Conservation (phyloP, 352 stramenopile species). For the Pythium folliculosum region DNA sequence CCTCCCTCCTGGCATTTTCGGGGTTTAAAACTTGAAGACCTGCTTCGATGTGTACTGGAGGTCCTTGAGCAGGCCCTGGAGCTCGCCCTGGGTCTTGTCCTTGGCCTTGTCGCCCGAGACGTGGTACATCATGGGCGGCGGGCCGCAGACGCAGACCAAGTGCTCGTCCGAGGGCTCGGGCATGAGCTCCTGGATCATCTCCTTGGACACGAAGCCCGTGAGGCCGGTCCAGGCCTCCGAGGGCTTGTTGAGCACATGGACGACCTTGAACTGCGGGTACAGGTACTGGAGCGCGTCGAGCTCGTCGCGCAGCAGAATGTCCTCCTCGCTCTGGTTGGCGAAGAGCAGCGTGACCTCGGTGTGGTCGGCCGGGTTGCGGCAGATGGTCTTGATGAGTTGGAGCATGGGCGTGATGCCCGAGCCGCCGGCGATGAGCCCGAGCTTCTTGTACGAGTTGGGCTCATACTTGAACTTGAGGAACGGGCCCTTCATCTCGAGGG, state of each 20-base stretch:
- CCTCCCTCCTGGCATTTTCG: too few species aligned
- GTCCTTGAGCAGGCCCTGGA: slow-evolving; percentile 76
- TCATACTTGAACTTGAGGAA: slow-evolving; percentile 87
- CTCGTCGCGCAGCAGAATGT: slow-evolving; percentile 85
- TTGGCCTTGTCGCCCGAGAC: slow-evolving; percentile 79
- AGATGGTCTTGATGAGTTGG: slow-evolving; percentile 82
- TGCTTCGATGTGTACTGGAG: slow-evolving; percentile 53
- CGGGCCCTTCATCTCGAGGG: slow-evolving; percentile 85
- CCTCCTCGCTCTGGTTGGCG: slow-evolving; percentile 76
- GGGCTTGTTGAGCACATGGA: slow-evolving; percentile 54
- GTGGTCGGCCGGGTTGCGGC: slow-evolving; percentile 77
- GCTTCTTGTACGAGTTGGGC: slow-evolving; percentile 76
- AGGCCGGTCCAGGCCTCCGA: slow-evolving; percentile 47
- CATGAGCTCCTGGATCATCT: slow-evolving; percentile 72
- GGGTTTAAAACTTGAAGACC: slow-evolving; percentile 80
- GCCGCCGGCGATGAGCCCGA: slow-evolving; percentile 80
- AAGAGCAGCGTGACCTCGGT: slow-evolving; percentile 75
- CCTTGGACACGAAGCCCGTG: slow-evolving; percentile 71
- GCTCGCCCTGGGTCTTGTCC: slow-evolving; percentile 75
- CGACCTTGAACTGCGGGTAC: slow-evolving; percentile 62
- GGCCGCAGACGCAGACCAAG: slow-evolving; percentile 79
- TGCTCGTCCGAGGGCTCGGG: slow-evolving; percentile 50
- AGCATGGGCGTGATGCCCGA: slow-evolving; percentile 90
- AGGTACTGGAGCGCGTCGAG: slow-evolving; percentile 64
- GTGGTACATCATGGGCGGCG: slow-evolving; percentile 77